phyloP scores from a whole-genome alignment of 176 grass and related monocot species.

The Zoysia pacifica region DNA sequence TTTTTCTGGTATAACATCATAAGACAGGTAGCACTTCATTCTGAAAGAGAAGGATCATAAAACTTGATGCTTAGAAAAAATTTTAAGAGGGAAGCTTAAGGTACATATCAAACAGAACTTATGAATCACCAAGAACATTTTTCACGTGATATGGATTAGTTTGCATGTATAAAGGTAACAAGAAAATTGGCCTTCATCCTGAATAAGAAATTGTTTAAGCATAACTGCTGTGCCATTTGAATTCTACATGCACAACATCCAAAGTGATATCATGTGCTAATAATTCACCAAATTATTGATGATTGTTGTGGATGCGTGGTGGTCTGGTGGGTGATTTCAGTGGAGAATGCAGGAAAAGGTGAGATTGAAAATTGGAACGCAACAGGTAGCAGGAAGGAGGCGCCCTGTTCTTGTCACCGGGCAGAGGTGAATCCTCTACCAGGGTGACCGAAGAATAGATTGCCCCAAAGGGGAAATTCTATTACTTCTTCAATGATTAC shows the following conservation, averaged over 20 bases:
- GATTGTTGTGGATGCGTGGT: too few species aligned
- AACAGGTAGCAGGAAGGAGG: too few species aligned
- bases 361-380: too few species aligned
- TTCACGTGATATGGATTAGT: neutral
- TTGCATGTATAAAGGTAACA: conserved; percentile 2
- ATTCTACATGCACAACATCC: conserved; percentile 7
- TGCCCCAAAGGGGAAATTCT: too few species aligned
- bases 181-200: neutral
- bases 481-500: too few species aligned
- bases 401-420: too few species aligned
- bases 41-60: neutral
- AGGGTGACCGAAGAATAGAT: too few species aligned
- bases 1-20: neutral
- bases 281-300: conserved; percentile 1
- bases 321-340: too few species aligned
- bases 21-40: neutral
- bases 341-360: too few species aligned
- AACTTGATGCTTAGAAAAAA: neutral
- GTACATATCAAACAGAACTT: conserved; percentile 1
- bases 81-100: neutral
- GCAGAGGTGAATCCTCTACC: too few species aligned
- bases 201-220: neutral
- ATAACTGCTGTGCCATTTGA: neutral
- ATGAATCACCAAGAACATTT: neutral
- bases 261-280: neutral